Evolutionary conservation across 176 grass and related monocot species (phyloP).

Genomic region (Oryza nivara): DNA sequence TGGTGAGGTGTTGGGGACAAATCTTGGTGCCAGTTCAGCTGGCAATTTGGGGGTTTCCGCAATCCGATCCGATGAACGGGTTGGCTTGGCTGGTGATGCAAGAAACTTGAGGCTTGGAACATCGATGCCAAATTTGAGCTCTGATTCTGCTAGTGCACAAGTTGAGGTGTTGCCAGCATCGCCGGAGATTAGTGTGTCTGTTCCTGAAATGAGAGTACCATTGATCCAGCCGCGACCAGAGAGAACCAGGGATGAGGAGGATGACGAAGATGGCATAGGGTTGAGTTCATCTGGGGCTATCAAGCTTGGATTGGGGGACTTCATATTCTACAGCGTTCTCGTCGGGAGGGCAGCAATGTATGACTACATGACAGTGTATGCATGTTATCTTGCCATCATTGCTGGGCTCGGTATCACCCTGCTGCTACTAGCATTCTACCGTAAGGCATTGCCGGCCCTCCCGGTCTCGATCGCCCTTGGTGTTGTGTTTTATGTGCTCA

Average conservation of each 20-base stretch:
- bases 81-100: not conserved
- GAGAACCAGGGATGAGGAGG: constrained; percentile 38
- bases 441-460: constrained; percentile 60
- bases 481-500: constrained; percentile 82
- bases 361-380: constrained; percentile 91
- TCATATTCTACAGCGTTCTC: constrained; percentile 96
- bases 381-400: constrained; percentile 74
- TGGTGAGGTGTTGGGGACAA: constrained; percentile 24
- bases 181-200: constrained; percentile 41
- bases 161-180: not conserved
- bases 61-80: not conserved
- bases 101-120: constrained; percentile 6
- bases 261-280: constrained; percentile 69
- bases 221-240: constrained; percentile 48
- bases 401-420: constrained; percentile 68
- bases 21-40: constrained; percentile 2
- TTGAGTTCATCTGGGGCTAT: constrained; percentile 77
- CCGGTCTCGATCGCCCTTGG: constrained; percentile 72
- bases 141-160: constrained; percentile 26
- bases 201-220: constrained; percentile 55
- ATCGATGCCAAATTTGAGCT: constrained; percentile 2
- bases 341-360: constrained; percentile 89
- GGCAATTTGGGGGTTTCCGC: not conserved
- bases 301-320: constrained; percentile 94
- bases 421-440: constrained; percentile 55